Evolutionary conservation across 164 flowering plant species (phyloP).

Genomic region (Magnolia sinica): DNA sequence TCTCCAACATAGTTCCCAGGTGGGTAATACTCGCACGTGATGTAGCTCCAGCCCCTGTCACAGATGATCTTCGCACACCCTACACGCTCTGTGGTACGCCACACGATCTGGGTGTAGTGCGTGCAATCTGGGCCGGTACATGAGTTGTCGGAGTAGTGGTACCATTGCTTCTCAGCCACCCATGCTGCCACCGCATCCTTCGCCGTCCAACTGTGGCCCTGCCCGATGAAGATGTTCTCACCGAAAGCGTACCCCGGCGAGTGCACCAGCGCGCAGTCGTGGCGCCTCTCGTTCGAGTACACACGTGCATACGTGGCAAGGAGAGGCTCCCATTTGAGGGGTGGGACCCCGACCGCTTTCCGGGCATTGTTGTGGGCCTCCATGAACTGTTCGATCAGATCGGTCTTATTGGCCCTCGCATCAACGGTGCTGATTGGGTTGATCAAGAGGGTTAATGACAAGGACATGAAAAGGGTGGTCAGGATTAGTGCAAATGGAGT

Average conservation of each 20-base stretch:
- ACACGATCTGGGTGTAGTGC: constrained; percentile 28
- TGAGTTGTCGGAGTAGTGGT: constrained; percentile 9
- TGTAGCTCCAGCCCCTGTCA: constrained; percentile 16
- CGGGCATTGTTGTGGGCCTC: constrained; percentile 26
- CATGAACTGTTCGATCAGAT: constrained; percentile 13
- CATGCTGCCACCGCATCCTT: constrained; percentile 18
- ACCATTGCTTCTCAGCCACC: constrained; percentile 22
- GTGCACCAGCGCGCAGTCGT: constrained; percentile 20
- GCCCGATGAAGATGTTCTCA: constrained; percentile 24
- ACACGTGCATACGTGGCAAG: constrained; percentile 20
- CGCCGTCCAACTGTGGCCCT: constrained; percentile 20
- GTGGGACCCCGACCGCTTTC: constrained; percentile 19
- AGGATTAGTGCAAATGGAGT: neutral
- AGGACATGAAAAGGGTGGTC: neutral
- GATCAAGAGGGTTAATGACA: neutral
- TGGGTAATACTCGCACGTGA: constrained; percentile 24
- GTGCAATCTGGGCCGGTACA: constrained; percentile 17
- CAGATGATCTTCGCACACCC: constrained; percentile 28
- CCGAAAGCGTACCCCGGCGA: constrained; percentile 17
- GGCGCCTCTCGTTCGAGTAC: constrained; percentile 20
- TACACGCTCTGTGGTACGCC: constrained; percentile 17
- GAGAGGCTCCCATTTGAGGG: constrained; percentile 20
- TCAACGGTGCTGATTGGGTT: neutral
- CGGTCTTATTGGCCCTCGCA: neutral
- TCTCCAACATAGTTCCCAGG: constrained; percentile 22